Evolutionary conservation across 2,329 filamentous ascomycete genomes (phyloP), one percentile per base, ranked within the genome.

Genomic region (Ophiostoma piceae): DNA sequence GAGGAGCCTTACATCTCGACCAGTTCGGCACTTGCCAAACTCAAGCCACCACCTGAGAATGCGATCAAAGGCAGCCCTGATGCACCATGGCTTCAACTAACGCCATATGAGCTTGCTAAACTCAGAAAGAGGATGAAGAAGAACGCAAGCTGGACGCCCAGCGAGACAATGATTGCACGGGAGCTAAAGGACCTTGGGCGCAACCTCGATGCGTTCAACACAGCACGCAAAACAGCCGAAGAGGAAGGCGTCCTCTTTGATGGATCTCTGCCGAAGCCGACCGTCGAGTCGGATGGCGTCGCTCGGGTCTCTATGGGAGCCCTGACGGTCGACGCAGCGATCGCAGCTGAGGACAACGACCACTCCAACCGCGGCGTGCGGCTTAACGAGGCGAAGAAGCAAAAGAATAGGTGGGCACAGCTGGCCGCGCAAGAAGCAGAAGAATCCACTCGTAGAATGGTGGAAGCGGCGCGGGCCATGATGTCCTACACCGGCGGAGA

Each of bases 71-170:
- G 87, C 37, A 87, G 86, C 69, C 75, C 81, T 2, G 84, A 89
- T 74, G 84, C 86, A 12, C 88, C 88, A 0, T 90, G 88, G 88
- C 80, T 90, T 32, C 87, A 87, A 74, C 81, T 90, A 51, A 90
- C 87, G 7, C 81, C 83, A 19, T 89, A 86, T 72, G 88, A 90
- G 76, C 81, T 90, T 66, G 88, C 87, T 0, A 85, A 88, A 73
- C 82, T 95, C 8, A 84, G 92, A 71, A 95, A 95, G 79, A 85
- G 90, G 22, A 95, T 95, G 92, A 95, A 95, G 84, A 95, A 95
- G 83, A 95, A 95, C 76, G 90, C 91, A 0, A 89, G 91, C 4
- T 95, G 92, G 92, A 88, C 87, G 2, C 92, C 92, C 0, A 94
- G 90, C 73, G 90, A 92, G 74, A 94, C 92, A 0, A 95, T 95